Evolutionary conservation across 805 yeast species (phyloP), one percentile per base, ranked within the genome.

Genomic region (Lipomyces chichibuensis): DNA sequence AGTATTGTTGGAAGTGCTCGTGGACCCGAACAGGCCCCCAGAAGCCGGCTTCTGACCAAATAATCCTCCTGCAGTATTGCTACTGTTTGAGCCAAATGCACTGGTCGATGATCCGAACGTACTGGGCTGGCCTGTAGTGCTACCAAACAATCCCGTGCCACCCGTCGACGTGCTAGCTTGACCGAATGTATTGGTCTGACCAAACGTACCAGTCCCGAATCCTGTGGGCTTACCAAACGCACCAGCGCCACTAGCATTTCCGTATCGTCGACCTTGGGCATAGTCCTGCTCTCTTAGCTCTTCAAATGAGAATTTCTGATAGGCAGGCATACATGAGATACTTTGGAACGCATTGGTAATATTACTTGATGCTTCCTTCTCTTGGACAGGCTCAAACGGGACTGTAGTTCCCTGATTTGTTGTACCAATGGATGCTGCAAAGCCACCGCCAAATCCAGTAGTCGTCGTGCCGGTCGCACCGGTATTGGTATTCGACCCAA

Each of bases 281-380:
- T 95, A 95, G 79, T 95, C 99, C 77, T 89, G 94, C 72, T 84
- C 81, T 75, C 99, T 85, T 77, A 95, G 84, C 76, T 95, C 99
- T 77, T 92, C 98, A 74, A 88, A 85, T 0, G 97, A 90, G 73
- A 78, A 90, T 72, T 87, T 87, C 73, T 84, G 84, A 76, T 94
- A 95, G 77, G 92, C 97, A 4, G 96, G 97, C 98, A 95, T 93
- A 57, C 91, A 85, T 11, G 90, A 81, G 69, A 95, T 89, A 72
- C 87, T 87, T 77, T 94, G 91, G 58, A 9, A 77, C 52, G 39
- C 78, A 76, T 60, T 69, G 17, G 71, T 67, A 23, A 59, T 64
- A 43, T 67, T 69, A 27, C 63, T 63, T 11, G 71, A 32, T 20
- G 66, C 55, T 33, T 68, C 72, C 61, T 69, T 69, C 52, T 67